A percentile compares a stretch with the other conserved stretches of the same genome.
phyloP scores from a whole-genome alignment of 176 grass and related monocot species.

The Eleusine coracana region DNA sequence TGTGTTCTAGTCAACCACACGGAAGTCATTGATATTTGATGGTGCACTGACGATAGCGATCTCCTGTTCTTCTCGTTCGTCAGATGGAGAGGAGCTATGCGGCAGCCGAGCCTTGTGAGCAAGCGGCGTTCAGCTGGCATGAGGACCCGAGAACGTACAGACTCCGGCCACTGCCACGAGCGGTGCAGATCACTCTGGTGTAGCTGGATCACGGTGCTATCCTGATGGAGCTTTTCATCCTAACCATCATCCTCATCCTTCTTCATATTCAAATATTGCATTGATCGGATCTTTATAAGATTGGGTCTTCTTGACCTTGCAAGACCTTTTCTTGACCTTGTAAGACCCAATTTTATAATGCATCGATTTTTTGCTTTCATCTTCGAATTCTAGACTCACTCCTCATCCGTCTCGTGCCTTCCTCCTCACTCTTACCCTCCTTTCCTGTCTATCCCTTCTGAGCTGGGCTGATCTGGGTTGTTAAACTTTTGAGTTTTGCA shows the following conservation, averaged over 20 bases:
- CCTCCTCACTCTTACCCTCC: rapidly evolving
- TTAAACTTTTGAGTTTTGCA: background rate
- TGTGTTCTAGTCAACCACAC: too few species aligned
- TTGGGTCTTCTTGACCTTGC: conserved; percentile 78
- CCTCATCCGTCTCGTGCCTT: rapidly evolving
- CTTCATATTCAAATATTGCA: rapidly evolving
- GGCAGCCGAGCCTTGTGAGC: background rate
- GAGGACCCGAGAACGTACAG: background rate
- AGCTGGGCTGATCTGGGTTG: conserved; percentile 45
- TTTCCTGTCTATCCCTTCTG: conserved; percentile 76
- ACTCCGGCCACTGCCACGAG: background rate
- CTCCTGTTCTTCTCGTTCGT: conserved; percentile 7
- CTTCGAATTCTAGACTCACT: rapidly evolving
- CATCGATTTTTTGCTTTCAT: background rate
- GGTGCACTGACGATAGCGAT: background rate
- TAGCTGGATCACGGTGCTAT: conserved; percentile 55
- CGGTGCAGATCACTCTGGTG: rapidly evolving
- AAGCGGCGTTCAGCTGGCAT: background rate
- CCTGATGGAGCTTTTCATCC: conserved; percentile 71
- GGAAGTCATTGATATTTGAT: background rate
- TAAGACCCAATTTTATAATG: conserved; percentile 49
- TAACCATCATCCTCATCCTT: background rate
- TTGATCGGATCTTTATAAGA: rapidly evolving
- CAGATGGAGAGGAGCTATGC: conserved; percentile 24
- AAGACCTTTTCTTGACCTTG: conserved; percentile 99